Evolutionary conservation across 495 filamentous ascomycete genomes (phyloP).

Genomic region (Neurospora sp.): DNA sequence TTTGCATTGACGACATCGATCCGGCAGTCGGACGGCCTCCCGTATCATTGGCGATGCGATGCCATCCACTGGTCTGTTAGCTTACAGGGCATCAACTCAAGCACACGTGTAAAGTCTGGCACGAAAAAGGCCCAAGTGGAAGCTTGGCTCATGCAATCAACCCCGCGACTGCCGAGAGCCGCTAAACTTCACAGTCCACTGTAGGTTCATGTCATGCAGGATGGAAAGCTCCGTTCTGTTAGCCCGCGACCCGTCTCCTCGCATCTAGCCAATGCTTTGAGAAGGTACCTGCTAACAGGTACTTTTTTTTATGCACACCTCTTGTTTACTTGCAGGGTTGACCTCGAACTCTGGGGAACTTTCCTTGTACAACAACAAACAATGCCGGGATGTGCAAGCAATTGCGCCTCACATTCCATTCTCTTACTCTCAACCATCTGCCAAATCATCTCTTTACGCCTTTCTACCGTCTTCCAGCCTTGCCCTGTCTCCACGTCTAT

Average conservation of each 20-base stretch:
- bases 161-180: neutral
- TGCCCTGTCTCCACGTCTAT: neutral
- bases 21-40: neutral
- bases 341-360: neutral
- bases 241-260: neutral
- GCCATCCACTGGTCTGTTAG: neutral
- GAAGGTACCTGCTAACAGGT: neutral
- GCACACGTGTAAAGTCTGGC: neutral
- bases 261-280: neutral
- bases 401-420: neutral
- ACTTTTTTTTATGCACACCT: neutral
- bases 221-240: neutral
- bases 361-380: neutral
- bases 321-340: neutral
- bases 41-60: neutral
- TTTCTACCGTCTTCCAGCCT: neutral
- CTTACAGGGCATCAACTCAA: neutral
- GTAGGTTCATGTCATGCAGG: too few species aligned
- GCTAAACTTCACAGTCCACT: neutral
- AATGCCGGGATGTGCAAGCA: neutral
- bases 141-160: neutral
- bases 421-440: neutral
- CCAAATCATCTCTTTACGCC: neutral
- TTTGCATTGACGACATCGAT: neutral
- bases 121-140: neutral